Evolutionary conservation across 352 stramenopile genomes (phyloP).

Genomic region (Phytophthora ramorum): DNA sequence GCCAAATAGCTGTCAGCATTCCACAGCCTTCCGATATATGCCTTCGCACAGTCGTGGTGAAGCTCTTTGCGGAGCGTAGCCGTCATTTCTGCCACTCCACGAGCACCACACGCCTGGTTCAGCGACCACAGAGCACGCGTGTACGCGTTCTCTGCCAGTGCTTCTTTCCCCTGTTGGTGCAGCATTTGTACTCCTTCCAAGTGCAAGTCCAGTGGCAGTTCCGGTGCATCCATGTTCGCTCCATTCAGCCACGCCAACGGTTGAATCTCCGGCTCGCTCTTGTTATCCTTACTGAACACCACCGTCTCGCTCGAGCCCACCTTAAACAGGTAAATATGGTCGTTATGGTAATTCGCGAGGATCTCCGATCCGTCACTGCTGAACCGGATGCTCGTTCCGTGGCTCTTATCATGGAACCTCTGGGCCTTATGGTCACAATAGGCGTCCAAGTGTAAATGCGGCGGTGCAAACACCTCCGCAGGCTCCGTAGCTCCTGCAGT

Average conservation of each 20-base stretch:
- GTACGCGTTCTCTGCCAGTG: slow-evolving; percentile 32
- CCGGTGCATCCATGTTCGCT: slow-evolving; percentile 47
- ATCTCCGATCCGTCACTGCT: slow-evolving; percentile 71
- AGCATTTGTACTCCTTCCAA: slow-evolving; percentile 35
- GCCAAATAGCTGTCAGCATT: slow-evolving; percentile 72
- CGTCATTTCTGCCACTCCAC: slow-evolving; percentile 31
- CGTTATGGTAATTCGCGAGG: slow-evolving; percentile 86
- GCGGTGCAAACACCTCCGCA: slow-evolving; percentile 72
- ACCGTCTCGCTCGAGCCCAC: slow-evolving; percentile 44
- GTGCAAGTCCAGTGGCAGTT: slow-evolving; percentile 26
- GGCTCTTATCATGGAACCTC: slow-evolving; percentile 57
- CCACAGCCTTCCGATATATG: slow-evolving; percentile 72
- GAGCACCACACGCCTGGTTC: slow-evolving; percentile 43
- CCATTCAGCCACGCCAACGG: slow-evolving; percentile 46
- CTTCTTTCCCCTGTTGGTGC: slow-evolving; percentile 28
- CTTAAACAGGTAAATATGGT: slow-evolving; percentile 87
- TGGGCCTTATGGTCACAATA: slow-evolving; percentile 48
- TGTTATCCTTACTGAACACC: slow-evolving; percentile 39
- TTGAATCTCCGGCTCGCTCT: slow-evolving; percentile 28
- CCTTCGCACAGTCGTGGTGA: slow-evolving; percentile 64
- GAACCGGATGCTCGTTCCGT: slow-evolving; percentile 87
- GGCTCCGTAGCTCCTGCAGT: slow-evolving; percentile 49
- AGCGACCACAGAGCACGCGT: slow-evolving; percentile 47
- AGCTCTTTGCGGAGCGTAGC: slow-evolving; percentile 59
- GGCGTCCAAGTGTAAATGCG: slow-evolving; percentile 77